Evolutionary conservation across 257 asterid species (phyloP).

Genomic region (Solanum pimpinellifolium): DNA sequence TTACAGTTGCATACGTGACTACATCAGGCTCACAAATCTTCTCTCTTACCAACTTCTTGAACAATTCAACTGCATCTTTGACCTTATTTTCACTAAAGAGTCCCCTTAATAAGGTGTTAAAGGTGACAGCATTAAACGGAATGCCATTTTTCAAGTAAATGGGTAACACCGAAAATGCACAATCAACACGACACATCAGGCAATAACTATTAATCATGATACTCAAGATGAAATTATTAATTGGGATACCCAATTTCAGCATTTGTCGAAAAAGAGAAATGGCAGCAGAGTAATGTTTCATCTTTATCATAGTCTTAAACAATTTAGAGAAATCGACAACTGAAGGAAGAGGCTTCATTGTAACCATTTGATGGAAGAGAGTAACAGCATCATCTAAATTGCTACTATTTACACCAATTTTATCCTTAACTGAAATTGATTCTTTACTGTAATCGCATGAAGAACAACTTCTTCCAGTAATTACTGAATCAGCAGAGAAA

Average conservation of each 20-base stretch:
- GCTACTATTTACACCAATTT: not conserved
- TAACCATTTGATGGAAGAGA: slow-evolving; percentile 3
- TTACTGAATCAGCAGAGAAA: not conserved
- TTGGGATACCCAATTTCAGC: not conserved
- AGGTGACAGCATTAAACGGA: not conserved
- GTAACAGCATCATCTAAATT: not conserved
- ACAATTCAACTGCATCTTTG: slow-evolving; percentile 1
- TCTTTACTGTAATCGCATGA: not conserved
- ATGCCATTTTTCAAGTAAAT: slow-evolving; percentile 2
- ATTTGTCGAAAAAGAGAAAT: slow-evolving; percentile 5
- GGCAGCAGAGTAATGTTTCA: not conserved
- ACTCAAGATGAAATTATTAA: not conserved
- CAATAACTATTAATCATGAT: not conserved
- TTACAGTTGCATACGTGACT: not conserved
- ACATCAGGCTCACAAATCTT: slow-evolving; percentile 8
- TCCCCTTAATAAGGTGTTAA: slow-evolving; percentile 8
- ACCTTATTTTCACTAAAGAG: not conserved
- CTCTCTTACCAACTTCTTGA: slow-evolving; percentile 10
- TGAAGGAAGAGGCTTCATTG: not conserved
- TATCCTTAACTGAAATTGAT: not conserved
- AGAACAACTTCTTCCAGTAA: not conserved
- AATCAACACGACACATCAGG: not conserved
- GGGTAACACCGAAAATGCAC: slow-evolving; percentile 5
- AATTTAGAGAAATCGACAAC: not conserved
- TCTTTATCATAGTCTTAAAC: not conserved